Evolutionary conservation across 208 protist genomes (phyloP).

Genomic region (Crithidia bombi): DNA sequence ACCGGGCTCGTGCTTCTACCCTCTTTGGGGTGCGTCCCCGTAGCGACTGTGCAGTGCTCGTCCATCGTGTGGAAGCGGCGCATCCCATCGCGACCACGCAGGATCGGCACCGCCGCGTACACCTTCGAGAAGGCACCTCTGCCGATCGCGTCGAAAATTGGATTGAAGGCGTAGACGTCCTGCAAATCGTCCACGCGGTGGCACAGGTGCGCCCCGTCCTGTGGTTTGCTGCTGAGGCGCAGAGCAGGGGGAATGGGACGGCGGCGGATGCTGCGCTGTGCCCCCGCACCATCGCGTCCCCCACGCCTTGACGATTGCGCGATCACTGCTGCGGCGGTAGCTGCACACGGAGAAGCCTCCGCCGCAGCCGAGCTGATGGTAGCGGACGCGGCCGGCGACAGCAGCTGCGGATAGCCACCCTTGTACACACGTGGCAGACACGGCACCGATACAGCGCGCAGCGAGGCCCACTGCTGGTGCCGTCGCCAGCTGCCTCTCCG

Average conservation of each 20-base stretch:
- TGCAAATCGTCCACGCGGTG: conserved; percentile 67
- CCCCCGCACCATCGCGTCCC: not conserved
- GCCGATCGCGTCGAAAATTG: conserved; percentile 64
- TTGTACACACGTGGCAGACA: conserved; percentile 39
- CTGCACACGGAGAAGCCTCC: not conserved
- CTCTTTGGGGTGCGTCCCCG: not conserved
- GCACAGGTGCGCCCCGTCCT: conserved; percentile 39
- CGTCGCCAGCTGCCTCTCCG: not conserved
- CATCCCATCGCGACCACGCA: conserved; percentile 39
- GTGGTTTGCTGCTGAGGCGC: not conserved
- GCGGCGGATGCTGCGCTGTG: not conserved
- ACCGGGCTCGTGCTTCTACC: not conserved
- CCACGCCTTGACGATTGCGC: not conserved
- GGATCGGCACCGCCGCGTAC: conserved; percentile 71
- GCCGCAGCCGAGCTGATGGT: not conserved
- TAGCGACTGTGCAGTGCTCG: not conserved
- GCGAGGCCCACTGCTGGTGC: not conserved
- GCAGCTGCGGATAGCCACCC: conserved; percentile 22
- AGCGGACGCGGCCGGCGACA: not conserved
- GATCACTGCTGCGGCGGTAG: conserved; percentile 5
- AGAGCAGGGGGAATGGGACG: not conserved
- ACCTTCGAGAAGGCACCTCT: conserved; percentile 79
- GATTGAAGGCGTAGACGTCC: conserved; percentile 79
- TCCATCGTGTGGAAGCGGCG: conserved; percentile 14
- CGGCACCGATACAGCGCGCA: conserved; percentile 58